phyloP scores from a whole-genome alignment of 192 early-diverging fungal species.

The Phycomyces blakesleeanus region DNA sequence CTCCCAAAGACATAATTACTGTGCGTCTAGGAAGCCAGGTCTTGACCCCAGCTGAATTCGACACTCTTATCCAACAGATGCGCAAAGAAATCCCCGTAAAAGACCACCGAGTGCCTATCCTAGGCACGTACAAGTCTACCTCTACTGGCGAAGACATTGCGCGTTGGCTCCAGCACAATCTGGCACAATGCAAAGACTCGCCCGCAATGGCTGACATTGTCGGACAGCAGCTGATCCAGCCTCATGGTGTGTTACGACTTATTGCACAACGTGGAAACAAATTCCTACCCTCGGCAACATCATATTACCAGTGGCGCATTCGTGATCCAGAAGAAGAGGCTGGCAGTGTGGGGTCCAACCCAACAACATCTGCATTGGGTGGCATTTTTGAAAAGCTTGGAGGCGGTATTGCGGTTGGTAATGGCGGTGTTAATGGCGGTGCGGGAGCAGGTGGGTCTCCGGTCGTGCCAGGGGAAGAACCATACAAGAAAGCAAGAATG shows the following conservation, averaged over 20 bases:
- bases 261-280: slow-evolving; percentile 67
- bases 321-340: slow-evolving; percentile 38
- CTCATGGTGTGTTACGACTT: slow-evolving; percentile 55
- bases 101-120: slow-evolving; percentile 66
- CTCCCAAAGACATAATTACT: background rate
- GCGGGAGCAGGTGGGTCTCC: background rate
- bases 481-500: slow-evolving; percentile 47
- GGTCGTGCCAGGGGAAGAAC: slow-evolving; percentile 20
- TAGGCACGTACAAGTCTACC: slow-evolving; percentile 60
- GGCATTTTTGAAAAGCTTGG: slow-evolving; percentile 19
- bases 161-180: slow-evolving; percentile 68
- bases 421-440: too few species aligned
- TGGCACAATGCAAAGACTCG: slow-evolving; percentile 52
- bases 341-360: slow-evolving; percentile 11
- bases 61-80: slow-evolving; percentile 43
- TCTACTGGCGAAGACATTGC: slow-evolving; percentile 66
- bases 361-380: slow-evolving; percentile 15
- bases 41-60: slow-evolving; percentile 19
- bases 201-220: slow-evolving; percentile 60
- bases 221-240: slow-evolving; percentile 63
- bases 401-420: background rate
- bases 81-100: slow-evolving; percentile 54
- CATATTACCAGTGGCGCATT: slow-evolving; percentile 73
- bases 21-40: slow-evolving; percentile 20
- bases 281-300: slow-evolving; percentile 56